Evolutionary conservation across 306 rosid species (phyloP).

Genomic region (Ochetophila trinervis): DNA sequence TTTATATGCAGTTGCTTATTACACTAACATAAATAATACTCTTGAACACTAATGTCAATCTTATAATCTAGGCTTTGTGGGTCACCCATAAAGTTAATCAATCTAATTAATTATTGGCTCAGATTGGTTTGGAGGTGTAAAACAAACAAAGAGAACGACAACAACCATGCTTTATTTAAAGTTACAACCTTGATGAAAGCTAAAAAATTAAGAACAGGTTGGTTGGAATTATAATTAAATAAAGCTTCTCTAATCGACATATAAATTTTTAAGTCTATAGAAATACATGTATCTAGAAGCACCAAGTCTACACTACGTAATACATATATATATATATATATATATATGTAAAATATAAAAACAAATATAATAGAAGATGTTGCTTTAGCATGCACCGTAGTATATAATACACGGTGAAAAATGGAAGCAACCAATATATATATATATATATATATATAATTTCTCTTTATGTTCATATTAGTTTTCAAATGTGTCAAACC

Average conservation of each 20-base stretch:
- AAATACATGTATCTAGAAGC: neutral
- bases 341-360: neutral
- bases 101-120: conserved; percentile 3
- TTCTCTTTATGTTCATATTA: neutral
- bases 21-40: neutral
- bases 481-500: conserved; percentile 11
- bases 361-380: neutral
- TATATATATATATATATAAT: too few relatives aligned
- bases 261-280: neutral
- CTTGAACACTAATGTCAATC: conserved; percentile 19
- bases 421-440: neutral
- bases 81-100: conserved; percentile 1
- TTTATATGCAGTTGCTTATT: conserved; percentile 12
- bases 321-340: neutral
- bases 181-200: conserved; percentile 1
- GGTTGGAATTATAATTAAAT: conserved; percentile 3
- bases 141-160: conserved; percentile 16
- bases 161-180: neutral
- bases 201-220: conserved; percentile 1
- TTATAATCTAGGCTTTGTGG: conserved; percentile 17
- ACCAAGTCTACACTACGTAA: neutral
- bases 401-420: neutral
- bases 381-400: conserved; percentile 12
- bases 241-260: neutral
- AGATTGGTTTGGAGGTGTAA: conserved; percentile 15